phyloP scores from a whole-genome alignment of 306 rosid genomes.

The Vigna trinervia region DNA sequence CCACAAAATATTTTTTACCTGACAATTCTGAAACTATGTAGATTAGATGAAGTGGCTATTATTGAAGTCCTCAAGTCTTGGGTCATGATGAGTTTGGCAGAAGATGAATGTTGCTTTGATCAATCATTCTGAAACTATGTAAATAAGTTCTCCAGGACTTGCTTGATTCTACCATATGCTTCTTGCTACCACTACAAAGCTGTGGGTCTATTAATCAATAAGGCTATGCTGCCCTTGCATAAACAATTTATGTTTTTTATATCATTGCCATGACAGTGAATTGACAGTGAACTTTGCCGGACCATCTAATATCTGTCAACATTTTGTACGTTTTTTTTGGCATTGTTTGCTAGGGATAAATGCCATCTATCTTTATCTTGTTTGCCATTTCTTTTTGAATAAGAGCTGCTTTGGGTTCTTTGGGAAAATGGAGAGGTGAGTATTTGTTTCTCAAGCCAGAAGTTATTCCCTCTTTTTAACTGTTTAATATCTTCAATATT shows the following conservation, averaged over 20 bases:
- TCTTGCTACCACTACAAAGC: constrained; percentile 50
- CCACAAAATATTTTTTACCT: constrained; percentile 43
- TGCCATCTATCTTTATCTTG: constrained; percentile 59
- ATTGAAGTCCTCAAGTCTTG: constrained; percentile 47
- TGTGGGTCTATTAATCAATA: constrained; percentile 63
- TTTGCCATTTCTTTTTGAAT: constrained; percentile 61
- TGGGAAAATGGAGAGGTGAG: constrained; percentile 90
- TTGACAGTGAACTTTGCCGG: constrained; percentile 70
- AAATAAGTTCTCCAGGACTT: constrained; percentile 43
- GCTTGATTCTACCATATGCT: constrained; percentile 47
- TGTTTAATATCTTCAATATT: constrained; percentile 20
- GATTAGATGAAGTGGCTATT: constrained; percentile 59
- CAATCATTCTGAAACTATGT: constrained; percentile 58
- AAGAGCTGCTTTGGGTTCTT: constrained; percentile 65
- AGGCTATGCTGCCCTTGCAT: constrained; percentile 71
- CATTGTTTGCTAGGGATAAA: constrained; percentile 65
- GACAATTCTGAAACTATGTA: constrained; percentile 52
- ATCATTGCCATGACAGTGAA: constrained; percentile 55
- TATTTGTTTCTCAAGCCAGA: constrained; percentile 22
- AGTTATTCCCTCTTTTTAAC: constrained; percentile 14
- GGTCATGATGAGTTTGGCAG: constrained; percentile 48
- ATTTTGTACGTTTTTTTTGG: constrained; percentile 47
- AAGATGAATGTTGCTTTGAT: constrained; percentile 48
- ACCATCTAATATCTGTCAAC: constrained; percentile 57
- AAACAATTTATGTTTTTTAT: constrained; percentile 60